Percentiles rank a stretch among this genome's conserved stretches.
Evolutionary conservation across 495 filamentous ascomycete species (phyloP).

Genomic region (Peziza echinospora): DNA sequence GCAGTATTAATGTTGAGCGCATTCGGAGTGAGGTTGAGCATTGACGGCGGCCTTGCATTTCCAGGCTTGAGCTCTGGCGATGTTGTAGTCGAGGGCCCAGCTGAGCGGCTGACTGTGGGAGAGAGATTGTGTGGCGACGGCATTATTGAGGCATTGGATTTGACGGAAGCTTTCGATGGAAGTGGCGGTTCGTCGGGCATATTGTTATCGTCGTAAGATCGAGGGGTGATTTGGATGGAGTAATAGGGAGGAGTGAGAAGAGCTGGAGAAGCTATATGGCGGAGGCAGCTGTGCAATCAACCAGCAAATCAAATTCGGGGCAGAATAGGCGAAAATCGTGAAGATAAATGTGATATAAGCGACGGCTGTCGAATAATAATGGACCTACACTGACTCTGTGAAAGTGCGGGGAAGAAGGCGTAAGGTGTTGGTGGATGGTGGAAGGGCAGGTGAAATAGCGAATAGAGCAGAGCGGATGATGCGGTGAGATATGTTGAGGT

Average conservation of each 20-base stretch:
- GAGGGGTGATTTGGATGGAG: neutral
- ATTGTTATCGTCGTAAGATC: neutral
- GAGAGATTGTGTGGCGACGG: neutral
- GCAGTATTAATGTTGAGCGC: constrained; percentile 8
- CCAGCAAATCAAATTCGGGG: neutral
- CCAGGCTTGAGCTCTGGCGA: constrained; percentile 14
- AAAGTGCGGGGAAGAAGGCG: too few species aligned
- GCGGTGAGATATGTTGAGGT: too few species aligned
- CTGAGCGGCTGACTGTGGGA: constrained; percentile 1
- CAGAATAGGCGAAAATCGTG: neutral
- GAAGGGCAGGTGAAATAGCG: too few species aligned
- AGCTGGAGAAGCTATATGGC: neutral
- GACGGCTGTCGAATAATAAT: too few species aligned
- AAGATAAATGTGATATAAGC: too few species aligned
- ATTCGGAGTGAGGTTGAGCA: constrained; percentile 5
- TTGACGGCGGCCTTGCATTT: constrained; percentile 5
- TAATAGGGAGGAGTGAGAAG: neutral
- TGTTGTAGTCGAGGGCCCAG: constrained; percentile 11
- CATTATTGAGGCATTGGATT: neutral
- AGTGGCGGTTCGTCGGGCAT: neutral
- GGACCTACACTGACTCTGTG: too few species aligned
- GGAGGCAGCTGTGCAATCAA: neutral
- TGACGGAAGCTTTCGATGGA: neutral
- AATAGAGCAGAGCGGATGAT: too few species aligned
- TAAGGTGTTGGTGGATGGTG: too few species aligned